A percentile compares a stretch with the other conserved stretches of the same genome.
Evolutionary conservation across 495 filamentous ascomycete genomes (phyloP).

Genomic region (Podospora pseudoanserina): DNA sequence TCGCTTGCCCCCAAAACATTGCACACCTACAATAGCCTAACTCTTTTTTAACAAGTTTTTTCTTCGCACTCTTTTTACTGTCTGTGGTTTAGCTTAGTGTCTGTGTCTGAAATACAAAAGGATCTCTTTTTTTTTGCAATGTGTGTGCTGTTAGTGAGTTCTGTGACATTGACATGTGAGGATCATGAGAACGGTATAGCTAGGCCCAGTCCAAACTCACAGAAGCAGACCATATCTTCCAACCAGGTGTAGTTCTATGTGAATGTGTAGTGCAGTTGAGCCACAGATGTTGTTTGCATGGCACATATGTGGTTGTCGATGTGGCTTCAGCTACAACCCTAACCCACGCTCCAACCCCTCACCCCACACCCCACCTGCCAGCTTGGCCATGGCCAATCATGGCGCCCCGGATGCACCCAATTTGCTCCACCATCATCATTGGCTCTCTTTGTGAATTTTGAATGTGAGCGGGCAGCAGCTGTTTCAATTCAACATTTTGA

Average conservation of each 20-base stretch:
- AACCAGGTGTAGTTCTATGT: too few relatives aligned
- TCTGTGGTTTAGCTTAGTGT: constrained; percentile 20
- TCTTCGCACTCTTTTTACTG: constrained; percentile 8
- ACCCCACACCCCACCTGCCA: neutral
- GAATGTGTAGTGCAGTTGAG: too few relatives aligned
- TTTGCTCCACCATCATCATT: neutral
- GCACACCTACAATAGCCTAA: constrained; percentile 8
- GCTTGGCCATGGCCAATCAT: neutral
- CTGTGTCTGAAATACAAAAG: constrained; percentile 24
- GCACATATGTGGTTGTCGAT: neutral
- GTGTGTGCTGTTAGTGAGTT: neutral
- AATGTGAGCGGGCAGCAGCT: neutral
- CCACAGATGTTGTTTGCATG: too few relatives aligned
- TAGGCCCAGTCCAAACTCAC: too few relatives aligned
- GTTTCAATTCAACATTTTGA: neutral
- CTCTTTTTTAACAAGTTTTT: constrained; percentile 5
- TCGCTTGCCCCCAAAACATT: neutral
- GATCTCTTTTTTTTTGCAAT: constrained; percentile 5
- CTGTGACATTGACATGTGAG: too few relatives aligned
- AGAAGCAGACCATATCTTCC: too few relatives aligned
- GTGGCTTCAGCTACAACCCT: neutral
- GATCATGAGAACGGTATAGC: too few relatives aligned
- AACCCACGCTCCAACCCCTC: neutral
- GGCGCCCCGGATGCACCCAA: neutral
- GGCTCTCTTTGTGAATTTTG: neutral